Conservation (phyloP, 345 rosid genomes). For the Excoecaria agallocha region DNA sequence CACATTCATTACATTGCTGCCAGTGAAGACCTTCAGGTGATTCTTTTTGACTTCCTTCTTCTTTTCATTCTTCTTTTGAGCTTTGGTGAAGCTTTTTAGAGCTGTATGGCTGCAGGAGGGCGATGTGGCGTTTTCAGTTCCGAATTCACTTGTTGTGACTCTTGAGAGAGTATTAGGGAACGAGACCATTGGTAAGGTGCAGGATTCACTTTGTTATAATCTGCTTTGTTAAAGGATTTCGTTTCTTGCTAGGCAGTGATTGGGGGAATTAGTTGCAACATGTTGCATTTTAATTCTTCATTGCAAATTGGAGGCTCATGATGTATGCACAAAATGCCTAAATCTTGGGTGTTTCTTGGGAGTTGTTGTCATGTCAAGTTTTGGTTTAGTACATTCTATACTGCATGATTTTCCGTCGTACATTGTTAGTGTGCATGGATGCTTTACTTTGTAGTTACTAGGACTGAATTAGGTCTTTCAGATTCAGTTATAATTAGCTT, state of each 20-base stretch:
- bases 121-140: conserved; percentile 84
- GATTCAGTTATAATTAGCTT: neutral
- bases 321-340: neutral
- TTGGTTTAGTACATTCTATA: neutral
- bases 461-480: neutral
- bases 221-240: neutral
- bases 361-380: neutral
- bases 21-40: conserved; percentile 80
- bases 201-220: conserved; percentile 1
- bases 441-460: neutral
- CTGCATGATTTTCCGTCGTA: neutral
- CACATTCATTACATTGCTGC: conserved; percentile 93
- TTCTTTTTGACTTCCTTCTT: neutral
- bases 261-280: neutral
- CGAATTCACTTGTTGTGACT: conserved; percentile 82
- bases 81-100: neutral
- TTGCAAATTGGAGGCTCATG: neutral
- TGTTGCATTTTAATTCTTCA: neutral
- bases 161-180: conserved; percentile 95
- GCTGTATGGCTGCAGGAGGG: conserved; percentile 47
- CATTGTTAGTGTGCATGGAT: neutral
- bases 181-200: conserved; percentile 81
- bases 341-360: neutral
- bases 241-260: neutral
- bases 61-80: conserved; percentile 10